Evolutionary conservation across 192 early-diverging fungal species (phyloP), one percentile per base, ranked within the genome.

Genomic region (Coemansia reversa): DNA sequence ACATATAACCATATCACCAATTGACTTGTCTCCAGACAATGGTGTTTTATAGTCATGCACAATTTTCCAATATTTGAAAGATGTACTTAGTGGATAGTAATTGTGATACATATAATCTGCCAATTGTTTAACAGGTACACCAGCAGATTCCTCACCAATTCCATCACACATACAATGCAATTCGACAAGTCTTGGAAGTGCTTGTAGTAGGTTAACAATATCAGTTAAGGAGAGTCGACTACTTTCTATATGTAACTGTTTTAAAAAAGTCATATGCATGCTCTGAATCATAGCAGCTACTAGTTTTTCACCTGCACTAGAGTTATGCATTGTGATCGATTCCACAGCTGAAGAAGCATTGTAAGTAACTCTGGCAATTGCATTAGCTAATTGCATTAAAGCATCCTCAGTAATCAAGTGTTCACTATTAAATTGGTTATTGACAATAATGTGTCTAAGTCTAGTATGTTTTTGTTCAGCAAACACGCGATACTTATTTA

Each of bases 161-260:
- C 67, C 67, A 6, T 25, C n/a, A 24, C 60, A 63, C 23, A 62
- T 58, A 24, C 61, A 70, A 42, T 51, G 48, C 27, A 70, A 27
- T 16, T 51, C 60, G 14, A 29, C 19, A 0, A 70, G 28, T 5
- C 30, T 25, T 23, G 67, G 67, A 7, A 62, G 20, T 12, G 61
- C 33, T 8, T 51, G 24, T 11, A 70, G 19, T 0, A 58, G 5
- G 0, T 60, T 35, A 30, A 58, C 19, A n/a, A 70, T 33, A 54
- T 70, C 60, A 2, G 48, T 32, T 9, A 70, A 2, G 0, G 61
- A 53, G 5, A 70, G 33, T 9, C 14, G 32, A 23, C 61, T 70
- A 22, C 32, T n/a, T 1, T 25, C 35, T 6, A 70, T 27, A 47
- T 63, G 20, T n/a, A 70, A 42, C 1, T n/a, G 16, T n/a, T 58